phyloP scores from a whole-genome alignment of 208 protist genomes.

The Leishmania tropica region DNA sequence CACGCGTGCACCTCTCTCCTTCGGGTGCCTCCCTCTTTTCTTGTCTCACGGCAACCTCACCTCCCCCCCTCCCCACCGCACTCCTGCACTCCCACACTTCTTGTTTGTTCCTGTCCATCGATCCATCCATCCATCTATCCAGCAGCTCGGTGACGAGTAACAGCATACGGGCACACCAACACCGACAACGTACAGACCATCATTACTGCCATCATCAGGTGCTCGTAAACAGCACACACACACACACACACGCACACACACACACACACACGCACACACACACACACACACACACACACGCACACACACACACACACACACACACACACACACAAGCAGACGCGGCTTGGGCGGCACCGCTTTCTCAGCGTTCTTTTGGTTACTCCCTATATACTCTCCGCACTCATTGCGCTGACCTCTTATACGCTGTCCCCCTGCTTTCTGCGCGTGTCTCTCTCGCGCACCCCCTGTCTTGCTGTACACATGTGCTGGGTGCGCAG shows the following conservation, averaged over 20 bases:
- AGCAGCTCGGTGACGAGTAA: background rate
- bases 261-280: too few relatives aligned
- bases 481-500: background rate
- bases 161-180: background rate
- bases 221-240: background rate
- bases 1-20: background rate
- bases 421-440: background rate
- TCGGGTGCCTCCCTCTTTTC: background rate
- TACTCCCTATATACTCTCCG: background rate
- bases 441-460: too few relatives aligned
- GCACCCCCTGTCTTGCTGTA: background rate
- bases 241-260: background rate
- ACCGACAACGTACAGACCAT: background rate
- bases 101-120: slow-evolving; percentile 15
- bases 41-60: background rate
- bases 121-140: background rate
- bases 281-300: background rate
- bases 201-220: background rate
- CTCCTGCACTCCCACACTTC: too few relatives aligned
- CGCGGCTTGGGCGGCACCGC: background rate
- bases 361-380: background rate
- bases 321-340: background rate
- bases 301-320: too few relatives aligned
- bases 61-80: slow-evolving; percentile 31
- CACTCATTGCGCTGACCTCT: background rate